Conservation (phyloP, 2,329 filamentous ascomycete species). For the Fusarium albosuccineum region DNA sequence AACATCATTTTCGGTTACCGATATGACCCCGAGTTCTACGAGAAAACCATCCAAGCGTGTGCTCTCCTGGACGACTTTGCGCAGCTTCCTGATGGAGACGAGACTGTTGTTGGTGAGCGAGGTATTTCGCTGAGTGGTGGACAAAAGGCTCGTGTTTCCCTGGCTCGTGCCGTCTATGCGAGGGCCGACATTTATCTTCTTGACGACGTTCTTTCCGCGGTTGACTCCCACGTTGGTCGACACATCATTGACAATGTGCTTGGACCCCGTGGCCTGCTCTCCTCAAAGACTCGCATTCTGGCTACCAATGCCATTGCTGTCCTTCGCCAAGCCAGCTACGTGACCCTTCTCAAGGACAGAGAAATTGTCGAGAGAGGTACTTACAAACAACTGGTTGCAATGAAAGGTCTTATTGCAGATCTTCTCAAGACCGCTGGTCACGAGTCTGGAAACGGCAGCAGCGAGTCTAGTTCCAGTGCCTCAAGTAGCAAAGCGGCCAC, state of each 20-base stretch:
- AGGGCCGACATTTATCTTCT: conserved; percentile 96
- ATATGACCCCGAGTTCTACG: conserved; percentile 94
- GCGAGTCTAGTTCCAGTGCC: conserved; percentile 59
- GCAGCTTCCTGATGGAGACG: conserved; percentile 93
- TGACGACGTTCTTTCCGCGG: conserved; percentile 93
- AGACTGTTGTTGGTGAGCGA: conserved; percentile 95
- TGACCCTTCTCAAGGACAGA: conserved; percentile 86
- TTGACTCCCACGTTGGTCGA: conserved; percentile 97
- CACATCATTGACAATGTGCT: conserved; percentile 96
- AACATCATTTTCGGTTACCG: conserved; percentile 97
- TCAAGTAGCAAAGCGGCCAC: conserved; percentile 68
- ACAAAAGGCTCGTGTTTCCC: conserved; percentile 92
- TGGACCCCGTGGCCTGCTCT: conserved; percentile 84
- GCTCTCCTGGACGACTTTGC: conserved; percentile 91
- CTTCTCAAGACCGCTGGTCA: conserved; percentile 83
- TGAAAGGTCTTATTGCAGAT: conserved; percentile 90
- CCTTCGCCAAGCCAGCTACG: conserved; percentile 88
- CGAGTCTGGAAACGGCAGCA: conserved; percentile 59
- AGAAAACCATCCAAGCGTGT: conserved; percentile 91
- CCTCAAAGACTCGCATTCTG: conserved; percentile 88
- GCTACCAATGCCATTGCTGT: conserved; percentile 97
- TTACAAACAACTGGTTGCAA: conserved; percentile 90
- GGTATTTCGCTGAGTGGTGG: conserved; percentile 96
- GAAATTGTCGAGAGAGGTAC: conserved; percentile 89
- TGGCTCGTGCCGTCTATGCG: conserved; percentile 95